Evolutionary conservation across 1,284 basidiomycete genomes (phyloP).

Genomic region (Rhodotorula sp.): DNA sequence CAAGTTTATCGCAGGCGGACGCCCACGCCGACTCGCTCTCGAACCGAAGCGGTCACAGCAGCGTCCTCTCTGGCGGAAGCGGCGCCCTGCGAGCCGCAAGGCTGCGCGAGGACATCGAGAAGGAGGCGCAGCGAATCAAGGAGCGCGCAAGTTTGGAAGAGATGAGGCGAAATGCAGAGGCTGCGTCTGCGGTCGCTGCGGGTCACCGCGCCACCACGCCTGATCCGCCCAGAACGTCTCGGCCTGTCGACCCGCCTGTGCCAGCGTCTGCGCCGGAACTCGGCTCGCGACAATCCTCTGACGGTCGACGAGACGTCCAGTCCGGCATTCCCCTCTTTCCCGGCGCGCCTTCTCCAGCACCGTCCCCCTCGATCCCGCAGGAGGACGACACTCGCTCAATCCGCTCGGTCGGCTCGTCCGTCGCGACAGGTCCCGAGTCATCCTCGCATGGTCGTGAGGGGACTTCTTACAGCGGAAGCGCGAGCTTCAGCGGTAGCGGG

Average conservation of each 20-base stretch:
- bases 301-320: not conserved
- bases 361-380: not conserved
- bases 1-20: not conserved
- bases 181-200: conserved; percentile 1
- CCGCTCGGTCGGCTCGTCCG: conserved; percentile 6
- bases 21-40: conserved; percentile 14
- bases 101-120: conserved; percentile 35
- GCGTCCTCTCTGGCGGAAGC: not conserved
- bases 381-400: conserved; percentile 12
- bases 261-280: not conserved
- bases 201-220: conserved; percentile 3
- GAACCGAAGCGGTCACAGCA: conserved; percentile 10
- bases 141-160: conserved; percentile 17
- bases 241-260: not conserved
- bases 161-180: not conserved
- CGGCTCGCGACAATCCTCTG: not conserved
- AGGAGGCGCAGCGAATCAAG: conserved; percentile 21
- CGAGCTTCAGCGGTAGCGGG: not conserved
- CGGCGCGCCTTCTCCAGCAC: conserved; percentile 9
- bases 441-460: not conserved
- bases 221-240: not conserved
- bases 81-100: conserved; percentile 10
- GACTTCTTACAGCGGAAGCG: not conserved
- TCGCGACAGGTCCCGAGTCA: not conserved
- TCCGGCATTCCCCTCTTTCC: conserved; percentile 21